These are phyloP conservation scores for Candida hungchunana DNA, from an alignment of 805 yeast genomes.

Conservation along the genomic window DNA sequence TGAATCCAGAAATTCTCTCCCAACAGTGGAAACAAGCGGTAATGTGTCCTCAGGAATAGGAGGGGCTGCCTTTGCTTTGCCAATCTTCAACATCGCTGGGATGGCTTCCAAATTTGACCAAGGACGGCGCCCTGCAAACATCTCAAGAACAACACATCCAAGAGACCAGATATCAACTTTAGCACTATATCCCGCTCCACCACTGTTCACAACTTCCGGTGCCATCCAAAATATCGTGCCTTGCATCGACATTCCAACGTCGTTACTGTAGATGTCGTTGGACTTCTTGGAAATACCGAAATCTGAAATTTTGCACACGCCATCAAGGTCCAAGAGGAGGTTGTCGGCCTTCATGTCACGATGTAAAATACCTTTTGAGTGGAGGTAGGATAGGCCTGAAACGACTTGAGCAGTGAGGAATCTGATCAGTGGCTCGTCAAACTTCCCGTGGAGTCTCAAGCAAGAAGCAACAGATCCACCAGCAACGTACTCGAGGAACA, in stretches of 20 bases:
- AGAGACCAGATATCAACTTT: conserved; percentile 97
- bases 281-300: conserved; percentile 92
- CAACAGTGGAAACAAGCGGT: conserved; percentile 57
- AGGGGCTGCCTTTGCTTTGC: conserved; percentile 85
- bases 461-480: conserved; percentile 95
- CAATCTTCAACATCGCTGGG: conserved; percentile 88
- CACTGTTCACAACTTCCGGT: conserved; percentile 93
- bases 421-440: conserved; percentile 71
- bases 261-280: conserved; percentile 80
- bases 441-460: conserved; percentile 75
- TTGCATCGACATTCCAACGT: conserved; percentile 96
- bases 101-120: conserved; percentile 96
- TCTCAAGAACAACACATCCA: conserved; percentile 95
- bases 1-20: conserved; percentile 63
- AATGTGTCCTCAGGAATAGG: conserved; percentile 91
- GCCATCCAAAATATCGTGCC: conserved; percentile 99
- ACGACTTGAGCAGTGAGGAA: conserved; percentile 77
- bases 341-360: conserved; percentile 96
- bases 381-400: conserved; percentile 82
- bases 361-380: conserved; percentile 81
- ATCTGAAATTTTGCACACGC: conserved; percentile 92
- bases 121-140: conserved; percentile 96
- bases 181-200: conserved; percentile 93
- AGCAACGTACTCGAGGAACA: conserved; percentile 93
- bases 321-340: conserved; percentile 80